Evolutionary conservation across 2,329 filamentous ascomycete species (phyloP).

Genomic region (Drechslerella coelobrocha): DNA sequence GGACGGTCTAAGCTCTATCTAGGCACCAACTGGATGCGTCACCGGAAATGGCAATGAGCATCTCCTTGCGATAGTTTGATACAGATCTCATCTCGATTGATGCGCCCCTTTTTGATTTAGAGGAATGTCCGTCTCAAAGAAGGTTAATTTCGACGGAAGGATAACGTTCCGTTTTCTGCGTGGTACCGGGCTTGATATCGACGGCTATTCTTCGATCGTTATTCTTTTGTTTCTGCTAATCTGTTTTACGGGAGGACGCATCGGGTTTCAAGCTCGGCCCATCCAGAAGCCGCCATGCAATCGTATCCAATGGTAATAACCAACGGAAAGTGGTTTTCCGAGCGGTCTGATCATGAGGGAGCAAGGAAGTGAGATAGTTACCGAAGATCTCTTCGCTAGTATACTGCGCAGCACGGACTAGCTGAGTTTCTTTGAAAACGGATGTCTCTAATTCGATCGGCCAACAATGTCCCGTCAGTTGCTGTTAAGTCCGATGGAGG

Average conservation of each 20-base stretch:
- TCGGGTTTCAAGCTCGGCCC: background rate
- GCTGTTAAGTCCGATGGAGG: too few species aligned
- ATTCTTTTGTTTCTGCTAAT: background rate
- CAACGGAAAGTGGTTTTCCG: too few species aligned
- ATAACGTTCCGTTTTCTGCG: constrained; percentile 1
- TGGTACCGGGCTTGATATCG: background rate
- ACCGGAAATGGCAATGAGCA: constrained; percentile 29
- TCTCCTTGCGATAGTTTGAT: constrained; percentile 1
- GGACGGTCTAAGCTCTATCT: constrained; percentile 17
- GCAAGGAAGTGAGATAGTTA: background rate
- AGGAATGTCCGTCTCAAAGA: background rate
- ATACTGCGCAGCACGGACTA: too few species aligned
- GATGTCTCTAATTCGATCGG: too few species aligned
- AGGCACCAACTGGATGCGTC: background rate
- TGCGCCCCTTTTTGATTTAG: background rate
- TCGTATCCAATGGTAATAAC: background rate
- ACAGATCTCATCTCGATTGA: background rate
- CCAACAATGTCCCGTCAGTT: too few species aligned
- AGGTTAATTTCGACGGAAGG: constrained; percentile 14
- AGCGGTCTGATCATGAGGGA: background rate
- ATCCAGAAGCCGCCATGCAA: background rate
- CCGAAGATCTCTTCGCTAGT: too few species aligned
- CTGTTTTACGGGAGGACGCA: background rate
- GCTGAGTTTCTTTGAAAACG: too few species aligned
- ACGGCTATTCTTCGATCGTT: background rate